phyloP scores from a whole-genome alignment of 441 rosid genomes.

The Geranium incanum region DNA sequence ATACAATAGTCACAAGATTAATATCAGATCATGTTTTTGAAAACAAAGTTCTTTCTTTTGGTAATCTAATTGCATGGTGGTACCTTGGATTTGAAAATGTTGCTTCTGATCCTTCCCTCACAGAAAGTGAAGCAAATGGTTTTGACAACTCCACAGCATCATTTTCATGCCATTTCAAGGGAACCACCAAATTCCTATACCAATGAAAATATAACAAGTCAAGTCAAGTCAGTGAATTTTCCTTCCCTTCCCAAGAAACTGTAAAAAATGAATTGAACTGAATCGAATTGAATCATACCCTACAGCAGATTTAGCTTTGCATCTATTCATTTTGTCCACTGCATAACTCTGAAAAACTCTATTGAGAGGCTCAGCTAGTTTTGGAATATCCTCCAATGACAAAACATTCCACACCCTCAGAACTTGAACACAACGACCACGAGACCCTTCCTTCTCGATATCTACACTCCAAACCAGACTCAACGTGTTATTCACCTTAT shows the following conservation, averaged over 20 bases:
- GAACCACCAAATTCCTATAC: background rate
- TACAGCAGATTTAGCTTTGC: background rate
- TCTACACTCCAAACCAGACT: slow-evolving; percentile 2
- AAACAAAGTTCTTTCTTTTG: too few species aligned
- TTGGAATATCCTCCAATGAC: background rate
- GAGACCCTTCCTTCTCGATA: background rate
- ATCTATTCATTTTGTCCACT: background rate
- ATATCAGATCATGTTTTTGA: too few species aligned
- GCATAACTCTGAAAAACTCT: background rate
- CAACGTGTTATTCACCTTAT: background rate
- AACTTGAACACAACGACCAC: background rate
- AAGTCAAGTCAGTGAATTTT: background rate
- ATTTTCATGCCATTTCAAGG: background rate
- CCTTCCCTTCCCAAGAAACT: background rate
- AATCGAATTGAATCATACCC: background rate
- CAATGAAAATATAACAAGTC: background rate
- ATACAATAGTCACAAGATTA: too few species aligned
- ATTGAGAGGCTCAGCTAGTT: slow-evolving; percentile 1
- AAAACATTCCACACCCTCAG: background rate
- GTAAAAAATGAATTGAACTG: background rate
- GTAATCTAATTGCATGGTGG: background rate
- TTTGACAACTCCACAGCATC: background rate
- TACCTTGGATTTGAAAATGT: background rate
- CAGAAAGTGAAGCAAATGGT: background rate
- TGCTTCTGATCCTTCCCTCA: background rate